Conservation (phyloP, 257 asterid genomes). For the Solanum arcanum region DNA sequence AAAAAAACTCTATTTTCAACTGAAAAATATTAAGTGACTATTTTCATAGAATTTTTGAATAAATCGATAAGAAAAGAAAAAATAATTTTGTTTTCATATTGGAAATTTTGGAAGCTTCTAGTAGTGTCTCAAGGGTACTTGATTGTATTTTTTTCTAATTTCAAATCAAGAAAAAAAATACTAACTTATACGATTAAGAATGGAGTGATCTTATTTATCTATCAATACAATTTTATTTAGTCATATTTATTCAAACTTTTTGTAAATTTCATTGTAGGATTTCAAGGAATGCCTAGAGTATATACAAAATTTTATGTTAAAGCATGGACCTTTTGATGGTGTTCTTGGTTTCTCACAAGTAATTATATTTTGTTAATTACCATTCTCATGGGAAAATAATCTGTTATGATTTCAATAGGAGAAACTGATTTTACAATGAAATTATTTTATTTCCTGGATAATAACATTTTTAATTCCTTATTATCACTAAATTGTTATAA, state of each 20-base stretch:
- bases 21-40: too few species aligned
- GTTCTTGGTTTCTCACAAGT: constrained; percentile 28
- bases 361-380: neutral
- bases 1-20: too few species aligned
- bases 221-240: too few species aligned
- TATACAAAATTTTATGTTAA: constrained; percentile 18
- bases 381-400: neutral
- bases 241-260: neutral
- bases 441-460: neutral
- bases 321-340: constrained; percentile 32
- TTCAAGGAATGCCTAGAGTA: constrained; percentile 19
- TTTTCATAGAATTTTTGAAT: too few species aligned
- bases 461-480: neutral
- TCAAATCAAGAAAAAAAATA: too few species aligned
- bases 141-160: too few species aligned
- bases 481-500: neutral
- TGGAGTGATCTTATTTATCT: neutral
- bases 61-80: too few species aligned
- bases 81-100: too few species aligned
- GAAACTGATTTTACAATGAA: neutral
- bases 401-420: neutral
- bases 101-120: too few species aligned
- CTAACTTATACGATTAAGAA: neutral
- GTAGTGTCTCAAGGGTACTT: neutral
- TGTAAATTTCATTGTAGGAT: neutral